These are phyloP conservation scores for Astrothelium subdiscretum DNA, from an alignment of 495 filamentous ascomycete genomes.

Conservation along the genomic window DNA sequence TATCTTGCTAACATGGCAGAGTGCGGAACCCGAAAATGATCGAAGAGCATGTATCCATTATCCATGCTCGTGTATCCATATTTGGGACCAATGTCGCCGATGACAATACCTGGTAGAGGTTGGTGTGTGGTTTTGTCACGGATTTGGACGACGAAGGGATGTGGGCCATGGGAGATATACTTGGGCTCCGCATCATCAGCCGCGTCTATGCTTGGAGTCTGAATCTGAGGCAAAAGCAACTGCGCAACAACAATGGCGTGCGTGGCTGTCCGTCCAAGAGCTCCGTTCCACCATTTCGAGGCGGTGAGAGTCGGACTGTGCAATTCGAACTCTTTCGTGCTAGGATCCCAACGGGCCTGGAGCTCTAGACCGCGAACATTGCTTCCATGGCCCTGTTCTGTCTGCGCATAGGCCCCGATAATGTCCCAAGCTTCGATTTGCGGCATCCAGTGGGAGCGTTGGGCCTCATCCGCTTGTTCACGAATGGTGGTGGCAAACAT, in stretches of 20 bases:
- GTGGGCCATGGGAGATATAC: constrained; percentile 32
- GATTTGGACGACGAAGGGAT: constrained; percentile 40
- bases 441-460: constrained; percentile 35
- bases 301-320: constrained; percentile 38
- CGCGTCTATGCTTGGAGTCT: neutral
- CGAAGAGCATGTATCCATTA: constrained; percentile 41
- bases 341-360: constrained; percentile 32
- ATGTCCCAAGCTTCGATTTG: constrained; percentile 34
- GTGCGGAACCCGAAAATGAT: constrained; percentile 36
- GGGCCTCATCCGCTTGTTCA: constrained; percentile 36
- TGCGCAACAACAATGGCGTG: constrained; percentile 39
- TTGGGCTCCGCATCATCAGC: constrained; percentile 10
- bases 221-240: constrained; percentile 28
- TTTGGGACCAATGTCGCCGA: constrained; percentile 40
- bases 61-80: constrained; percentile 39
- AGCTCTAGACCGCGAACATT: constrained; percentile 39
- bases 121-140: constrained; percentile 34
- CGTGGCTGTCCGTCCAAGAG: constrained; percentile 35
- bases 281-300: constrained; percentile 43
- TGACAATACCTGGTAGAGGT: constrained; percentile 32
- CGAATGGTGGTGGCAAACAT: constrained; percentile 32
- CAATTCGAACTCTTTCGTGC: constrained; percentile 33
- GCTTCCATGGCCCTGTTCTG: constrained; percentile 39
- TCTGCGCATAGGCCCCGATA: constrained; percentile 36
- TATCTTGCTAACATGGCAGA: constrained; percentile 37